These are phyloP conservation scores for Zymoseptoria pseudotritici DNA, from an alignment of 2,329 filamentous ascomycete genomes.

Conservation along the genomic window DNA sequence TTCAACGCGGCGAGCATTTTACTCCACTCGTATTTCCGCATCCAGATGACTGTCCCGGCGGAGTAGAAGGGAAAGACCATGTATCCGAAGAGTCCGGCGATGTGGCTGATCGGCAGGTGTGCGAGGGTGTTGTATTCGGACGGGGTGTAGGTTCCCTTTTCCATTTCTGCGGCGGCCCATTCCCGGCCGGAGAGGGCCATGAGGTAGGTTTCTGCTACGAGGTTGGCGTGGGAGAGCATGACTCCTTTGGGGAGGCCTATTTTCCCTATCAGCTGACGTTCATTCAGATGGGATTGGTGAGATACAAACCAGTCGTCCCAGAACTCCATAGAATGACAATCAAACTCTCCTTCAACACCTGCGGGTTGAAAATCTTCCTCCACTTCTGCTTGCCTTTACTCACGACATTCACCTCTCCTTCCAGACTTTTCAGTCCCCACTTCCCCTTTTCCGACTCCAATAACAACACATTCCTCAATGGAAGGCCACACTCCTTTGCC, in stretches of 20 bases:
- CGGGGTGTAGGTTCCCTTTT: constrained; percentile 21
- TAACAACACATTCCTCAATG: constrained; percentile 43
- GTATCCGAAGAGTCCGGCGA: constrained; percentile 56
- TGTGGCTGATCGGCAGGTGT: constrained; percentile 85
- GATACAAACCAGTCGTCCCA: constrained; percentile 37
- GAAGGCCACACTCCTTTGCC: constrained; percentile 44
- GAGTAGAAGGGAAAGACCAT: constrained; percentile 31
- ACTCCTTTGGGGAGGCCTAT: constrained; percentile 34
- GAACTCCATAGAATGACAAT: constrained; percentile 42
- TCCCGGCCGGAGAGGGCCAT: constrained; percentile 18
- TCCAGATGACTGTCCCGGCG: constrained; percentile 31
- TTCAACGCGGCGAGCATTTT: constrained; percentile 31
- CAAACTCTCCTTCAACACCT: constrained; percentile 40
- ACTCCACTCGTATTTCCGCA: constrained; percentile 33
- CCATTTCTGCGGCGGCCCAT: constrained; percentile 17
- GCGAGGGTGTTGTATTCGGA: constrained; percentile 36
- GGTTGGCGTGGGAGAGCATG: constrained; percentile 22
- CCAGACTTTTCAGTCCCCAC: constrained; percentile 30
- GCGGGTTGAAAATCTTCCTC: constrained; percentile 46
- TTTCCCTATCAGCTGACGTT: background rate
- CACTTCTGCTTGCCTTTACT: constrained; percentile 41
- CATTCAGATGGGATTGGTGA: no score
- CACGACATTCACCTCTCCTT: constrained; percentile 27
- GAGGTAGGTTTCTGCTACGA: constrained; percentile 23
- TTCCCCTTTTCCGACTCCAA: constrained; percentile 36